Conservation (phyloP, 345 rosid genomes). For the Hypericum androsaemum region DNA sequence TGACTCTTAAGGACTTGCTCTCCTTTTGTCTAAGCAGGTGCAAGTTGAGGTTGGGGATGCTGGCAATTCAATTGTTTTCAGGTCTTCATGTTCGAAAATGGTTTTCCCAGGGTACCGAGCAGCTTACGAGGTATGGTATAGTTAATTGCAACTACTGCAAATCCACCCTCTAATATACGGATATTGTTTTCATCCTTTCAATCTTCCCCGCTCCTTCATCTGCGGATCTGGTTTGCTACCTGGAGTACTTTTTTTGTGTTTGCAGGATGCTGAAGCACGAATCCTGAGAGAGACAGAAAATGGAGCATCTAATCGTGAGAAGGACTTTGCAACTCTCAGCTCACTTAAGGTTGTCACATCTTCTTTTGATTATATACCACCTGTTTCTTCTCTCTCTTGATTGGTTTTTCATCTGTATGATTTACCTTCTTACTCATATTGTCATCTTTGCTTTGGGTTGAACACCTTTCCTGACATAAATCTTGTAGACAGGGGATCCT, state of each 20-base stretch:
- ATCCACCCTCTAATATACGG: neutral
- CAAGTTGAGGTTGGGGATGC: conserved; percentile 64
- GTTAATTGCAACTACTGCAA: conserved; percentile 3
- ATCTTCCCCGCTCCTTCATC: no score
- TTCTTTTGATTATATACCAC: conserved; percentile 6
- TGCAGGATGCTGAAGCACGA: conserved; percentile 65
- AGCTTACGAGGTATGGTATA: conserved; percentile 55
- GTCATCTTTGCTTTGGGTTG: neutral
- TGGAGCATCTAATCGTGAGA: conserved; percentile 31
- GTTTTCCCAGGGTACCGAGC: conserved; percentile 79
- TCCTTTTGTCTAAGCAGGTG: conserved; percentile 35
- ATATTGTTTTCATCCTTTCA: no score
- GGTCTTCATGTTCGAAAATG: conserved; percentile 60
- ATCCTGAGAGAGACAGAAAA: conserved; percentile 38
- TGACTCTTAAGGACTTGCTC: conserved; percentile 10
- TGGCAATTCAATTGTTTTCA: conserved; percentile 45
- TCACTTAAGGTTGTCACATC: conserved; percentile 52
- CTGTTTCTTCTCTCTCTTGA: neutral
- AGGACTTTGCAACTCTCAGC: conserved; percentile 44
- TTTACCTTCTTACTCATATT: neutral
- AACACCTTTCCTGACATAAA: conserved; percentile 6
- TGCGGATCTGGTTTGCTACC: conserved; percentile 4
- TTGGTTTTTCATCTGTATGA: conserved; percentile 3
- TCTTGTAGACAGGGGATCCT: conserved; percentile 52
- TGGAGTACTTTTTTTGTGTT: conserved; percentile 10